Evolutionary conservation across 2,329 filamentous ascomycete genomes (phyloP), one percentile per base, ranked within the genome.

Genomic region (Pseudogymnoascus verrucosus): DNA sequence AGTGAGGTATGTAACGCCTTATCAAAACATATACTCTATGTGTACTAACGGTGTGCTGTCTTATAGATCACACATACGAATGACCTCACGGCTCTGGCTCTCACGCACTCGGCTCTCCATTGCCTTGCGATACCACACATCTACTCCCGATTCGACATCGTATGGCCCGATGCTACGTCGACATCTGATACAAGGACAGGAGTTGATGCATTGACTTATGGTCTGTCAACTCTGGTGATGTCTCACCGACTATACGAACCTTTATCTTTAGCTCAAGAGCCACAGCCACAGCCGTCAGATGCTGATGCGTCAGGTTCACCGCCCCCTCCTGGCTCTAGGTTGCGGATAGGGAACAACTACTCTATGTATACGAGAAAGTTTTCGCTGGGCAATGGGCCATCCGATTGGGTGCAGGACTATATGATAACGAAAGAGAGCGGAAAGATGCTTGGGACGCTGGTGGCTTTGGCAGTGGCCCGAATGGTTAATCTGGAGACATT

Each of bases 381-480:
- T 76, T 91, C 89, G 2, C 80, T 95, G 5, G 89, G 89, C n/a
- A 93, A 95, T 74, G 90, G 90, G 0, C 90, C 89, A 0, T 73
- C 82, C 5, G 84, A 90, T 67, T 93, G 89, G 89, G 89, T 93
- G 5, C 84, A 87, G 63, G 89, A 93, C 71, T 93, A 95, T 75
- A 83, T 89, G 66, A 90, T 93, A 69, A 88, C 84, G 2, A 93
- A 92, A 75, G 90, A 93, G 72, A 87, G 88, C 64, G 91, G 91
- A 2, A 95, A 93, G 77, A 92, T 95, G 89, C 80, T 95, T n/a
- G 89, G 90, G 4, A 93, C 89, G 1, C 77, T 95, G 60, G 90
- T 92, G 11, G 89, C 90, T 8, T 77, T 93, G 67, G 89, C 90
- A 11, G 81, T 95, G n/a, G 86, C 87, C 47, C 87, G 89, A 66